Conservation (phyloP, 2,329 filamentous ascomycete species). For the Penicillium decumbens region DNA sequence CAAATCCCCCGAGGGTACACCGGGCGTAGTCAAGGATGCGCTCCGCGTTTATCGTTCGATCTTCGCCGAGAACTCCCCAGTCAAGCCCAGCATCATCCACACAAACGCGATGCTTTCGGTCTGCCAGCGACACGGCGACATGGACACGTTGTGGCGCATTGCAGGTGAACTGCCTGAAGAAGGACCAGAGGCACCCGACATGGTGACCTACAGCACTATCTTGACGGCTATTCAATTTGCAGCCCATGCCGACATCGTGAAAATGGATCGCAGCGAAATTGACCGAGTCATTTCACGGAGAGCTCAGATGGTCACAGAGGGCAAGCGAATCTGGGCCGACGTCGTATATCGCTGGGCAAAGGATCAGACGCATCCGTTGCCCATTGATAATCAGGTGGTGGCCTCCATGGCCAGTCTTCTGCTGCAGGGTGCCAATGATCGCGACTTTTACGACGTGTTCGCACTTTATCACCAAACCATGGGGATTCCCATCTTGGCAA, state of each 20-base stretch:
- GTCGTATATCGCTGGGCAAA: constrained; percentile 69
- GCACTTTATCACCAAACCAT: constrained; percentile 77
- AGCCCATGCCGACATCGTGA: constrained; percentile 30
- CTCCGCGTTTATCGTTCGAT: constrained; percentile 74
- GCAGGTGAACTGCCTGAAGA: constrained; percentile 64
- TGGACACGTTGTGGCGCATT: constrained; percentile 76
- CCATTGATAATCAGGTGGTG: constrained; percentile 73
- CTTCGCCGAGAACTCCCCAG: constrained; percentile 55
- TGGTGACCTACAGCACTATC: constrained; percentile 74
- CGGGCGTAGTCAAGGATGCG: constrained; percentile 59
- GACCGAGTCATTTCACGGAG: constrained; percentile 27
- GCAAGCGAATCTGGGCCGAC: constrained; percentile 74
- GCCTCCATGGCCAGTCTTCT: constrained; percentile 76
- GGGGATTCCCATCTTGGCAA: constrained; percentile 54
- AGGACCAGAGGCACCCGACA: constrained; percentile 61
- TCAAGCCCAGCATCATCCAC: constrained; percentile 73
- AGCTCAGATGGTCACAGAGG: constrained; percentile 55
- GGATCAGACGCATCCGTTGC: constrained; percentile 51
- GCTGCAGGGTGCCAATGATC: constrained; percentile 56
- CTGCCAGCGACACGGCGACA: constrained; percentile 67
- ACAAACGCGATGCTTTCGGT: constrained; percentile 83
- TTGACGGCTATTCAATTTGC: constrained; percentile 66
- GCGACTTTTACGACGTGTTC: constrained; percentile 68
- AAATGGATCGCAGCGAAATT: constrained; percentile 29
- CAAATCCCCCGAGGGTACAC: constrained; percentile 49